Conservation (phyloP, 1,139 yeast genomes). For the Pichia sp. region DNA sequence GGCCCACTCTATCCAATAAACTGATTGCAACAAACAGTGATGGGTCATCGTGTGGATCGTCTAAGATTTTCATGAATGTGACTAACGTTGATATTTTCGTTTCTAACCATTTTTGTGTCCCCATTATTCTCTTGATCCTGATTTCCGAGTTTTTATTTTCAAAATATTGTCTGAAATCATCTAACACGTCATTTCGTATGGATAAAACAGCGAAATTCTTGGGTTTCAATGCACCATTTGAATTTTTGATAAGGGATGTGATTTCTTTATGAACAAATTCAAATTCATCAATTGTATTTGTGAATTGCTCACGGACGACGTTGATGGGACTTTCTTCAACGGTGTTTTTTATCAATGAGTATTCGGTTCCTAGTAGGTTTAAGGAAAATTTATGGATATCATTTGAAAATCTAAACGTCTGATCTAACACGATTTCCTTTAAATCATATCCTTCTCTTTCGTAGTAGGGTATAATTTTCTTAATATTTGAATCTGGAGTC, state of each 20-base stretch:
- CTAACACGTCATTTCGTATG: conserved; percentile 53
- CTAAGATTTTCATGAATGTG: conserved; percentile 46
- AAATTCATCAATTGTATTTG: conserved; percentile 37
- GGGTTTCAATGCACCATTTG: conserved; percentile 46
- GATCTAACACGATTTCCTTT: conserved; percentile 38
- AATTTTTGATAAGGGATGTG: conserved; percentile 40
- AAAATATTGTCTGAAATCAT: conserved; percentile 42
- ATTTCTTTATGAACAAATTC: conserved; percentile 47
- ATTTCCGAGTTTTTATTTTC: conserved; percentile 38
- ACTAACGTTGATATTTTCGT: conserved; percentile 49
- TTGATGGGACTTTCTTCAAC: conserved; percentile 28
- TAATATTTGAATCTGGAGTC: conserved; percentile 21
- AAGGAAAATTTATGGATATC: conserved; percentile 48
- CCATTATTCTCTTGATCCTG: conserved; percentile 43
- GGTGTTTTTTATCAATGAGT: conserved; percentile 21
- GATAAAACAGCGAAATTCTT: conserved; percentile 57
- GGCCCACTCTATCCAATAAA: conserved; percentile 34
- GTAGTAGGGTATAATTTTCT: conserved; percentile 5
- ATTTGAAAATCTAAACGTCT: conserved; percentile 60
- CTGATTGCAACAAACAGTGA: conserved; percentile 34
- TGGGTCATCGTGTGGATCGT: conserved; percentile 34
- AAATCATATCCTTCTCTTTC: conserved; percentile 22
- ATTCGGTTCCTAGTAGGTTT: conserved; percentile 28
- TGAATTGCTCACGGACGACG: conserved; percentile 37
- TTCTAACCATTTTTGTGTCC: conserved; percentile 53